Percentiles rank a stretch among this genome's conserved stretches.
Evolutionary conservation across 805 yeast species (phyloP).

Genomic region (Schwanniomyces polymorphus): DNA sequence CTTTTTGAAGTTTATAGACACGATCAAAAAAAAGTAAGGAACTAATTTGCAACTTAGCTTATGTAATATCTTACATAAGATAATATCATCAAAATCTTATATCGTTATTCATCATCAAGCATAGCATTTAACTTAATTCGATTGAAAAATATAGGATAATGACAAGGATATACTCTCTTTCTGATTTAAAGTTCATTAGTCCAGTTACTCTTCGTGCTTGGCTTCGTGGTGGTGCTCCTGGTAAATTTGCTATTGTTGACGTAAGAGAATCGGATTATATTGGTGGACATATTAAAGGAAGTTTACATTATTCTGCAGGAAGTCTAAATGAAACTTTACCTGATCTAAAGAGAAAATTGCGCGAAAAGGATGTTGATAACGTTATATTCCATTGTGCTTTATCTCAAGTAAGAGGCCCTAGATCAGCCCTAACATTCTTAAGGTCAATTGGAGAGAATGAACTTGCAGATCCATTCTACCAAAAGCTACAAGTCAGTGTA

Average conservation of each 20-base stretch:
- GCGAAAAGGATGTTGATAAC: constrained; percentile 36
- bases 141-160: background rate
- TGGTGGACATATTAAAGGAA: constrained; percentile 70
- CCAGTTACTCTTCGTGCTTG: constrained; percentile 47
- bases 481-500: constrained; percentile 59
- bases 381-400: constrained; percentile 89
- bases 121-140: background rate
- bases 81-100: no score
- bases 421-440: constrained; percentile 67
- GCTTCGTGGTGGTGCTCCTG: constrained; percentile 38
- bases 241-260: constrained; percentile 62
- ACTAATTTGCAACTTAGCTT: background rate
- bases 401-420: constrained; percentile 91
- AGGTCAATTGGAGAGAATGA: constrained; percentile 34
- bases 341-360: constrained; percentile 33
- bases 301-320: constrained; percentile 56
- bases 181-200: constrained; percentile 48
- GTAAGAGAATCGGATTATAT: constrained; percentile 81
- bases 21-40: no score
- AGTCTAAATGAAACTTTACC: constrained; percentile 40
- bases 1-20: no score
- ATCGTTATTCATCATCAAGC: background rate
- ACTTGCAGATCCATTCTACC: constrained; percentile 16
- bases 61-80: background rate
- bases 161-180: constrained; percentile 22